Evolutionary conservation across 2,329 filamentous ascomycete species (phyloP).

Genomic region (Alternaria ventricosa): DNA sequence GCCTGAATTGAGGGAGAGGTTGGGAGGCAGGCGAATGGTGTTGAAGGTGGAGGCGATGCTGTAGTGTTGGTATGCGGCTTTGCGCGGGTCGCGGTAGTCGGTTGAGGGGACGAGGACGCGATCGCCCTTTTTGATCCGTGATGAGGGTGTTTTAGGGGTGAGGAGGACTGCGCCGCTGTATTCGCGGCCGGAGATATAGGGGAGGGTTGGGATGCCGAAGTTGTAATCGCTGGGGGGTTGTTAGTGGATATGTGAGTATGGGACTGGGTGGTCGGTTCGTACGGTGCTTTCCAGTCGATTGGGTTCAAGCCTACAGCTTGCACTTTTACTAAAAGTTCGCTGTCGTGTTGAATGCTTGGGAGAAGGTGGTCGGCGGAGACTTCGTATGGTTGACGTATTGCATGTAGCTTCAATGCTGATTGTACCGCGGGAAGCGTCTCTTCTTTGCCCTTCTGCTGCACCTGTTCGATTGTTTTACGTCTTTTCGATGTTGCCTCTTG

Average conservation of each 20-base stretch:
- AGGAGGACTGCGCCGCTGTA: conserved; percentile 69
- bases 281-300: conserved; percentile 79
- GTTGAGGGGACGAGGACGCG: conserved; percentile 69
- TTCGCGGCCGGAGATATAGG: conserved; percentile 74
- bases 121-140: conserved; percentile 56
- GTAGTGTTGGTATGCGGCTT: conserved; percentile 75
- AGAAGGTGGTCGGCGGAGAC: conserved; percentile 55
- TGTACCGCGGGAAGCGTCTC: conserved; percentile 43
- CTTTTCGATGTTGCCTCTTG: neutral
- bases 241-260: neutral
- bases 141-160: conserved; percentile 34
- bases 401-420: conserved; percentile 59
- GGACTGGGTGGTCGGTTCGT: conserved; percentile 54
- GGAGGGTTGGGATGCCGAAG: conserved; percentile 71
- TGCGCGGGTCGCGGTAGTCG: conserved; percentile 74
- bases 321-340: conserved; percentile 68
- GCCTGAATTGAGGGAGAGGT: conserved; percentile 61
- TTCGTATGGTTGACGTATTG: conserved; percentile 58
- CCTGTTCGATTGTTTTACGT: conserved; percentile 7
- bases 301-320: conserved; percentile 75
- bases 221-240: conserved; percentile 65
- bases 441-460: conserved; percentile 11
- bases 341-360: conserved; percentile 53
- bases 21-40: conserved; percentile 65
- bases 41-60: conserved; percentile 70